Percentiles rank a stretch among this genome's conserved stretches.
phyloP scores from a whole-genome alignment of 257 asterid genomes.

The Solanum pinnatisectum region DNA sequence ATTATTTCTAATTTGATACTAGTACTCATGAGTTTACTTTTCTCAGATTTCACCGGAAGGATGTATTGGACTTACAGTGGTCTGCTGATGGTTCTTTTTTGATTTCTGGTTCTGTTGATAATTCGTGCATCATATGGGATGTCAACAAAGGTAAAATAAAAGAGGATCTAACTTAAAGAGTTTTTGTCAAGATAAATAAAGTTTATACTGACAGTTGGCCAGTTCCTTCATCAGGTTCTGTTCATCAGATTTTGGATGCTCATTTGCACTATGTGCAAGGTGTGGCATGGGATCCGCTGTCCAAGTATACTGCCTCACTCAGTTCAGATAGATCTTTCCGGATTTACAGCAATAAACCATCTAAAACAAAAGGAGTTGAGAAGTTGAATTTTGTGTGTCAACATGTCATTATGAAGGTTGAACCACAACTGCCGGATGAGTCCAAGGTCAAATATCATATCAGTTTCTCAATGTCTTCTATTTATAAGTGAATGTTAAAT shows the following conservation, averaged over 20 bases:
- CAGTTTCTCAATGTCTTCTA: background rate
- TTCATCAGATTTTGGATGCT: conserved; percentile 77
- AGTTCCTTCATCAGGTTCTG: conserved; percentile 49
- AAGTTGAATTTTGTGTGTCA: conserved; percentile 71
- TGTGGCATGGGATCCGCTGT: conserved; percentile 93
- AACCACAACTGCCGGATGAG: conserved; percentile 50
- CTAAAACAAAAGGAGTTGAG: conserved; percentile 72
- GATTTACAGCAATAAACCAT: conserved; percentile 61
- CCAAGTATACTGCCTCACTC: conserved; percentile 76
- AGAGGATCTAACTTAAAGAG: background rate
- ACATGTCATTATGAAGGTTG: conserved; percentile 72
- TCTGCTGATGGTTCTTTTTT: conserved; percentile 75
- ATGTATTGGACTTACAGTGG: conserved; percentile 91
- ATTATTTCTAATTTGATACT: background rate
- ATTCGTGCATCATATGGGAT: conserved; percentile 96
- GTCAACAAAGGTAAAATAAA: conserved; percentile 50
- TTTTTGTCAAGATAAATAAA: background rate
- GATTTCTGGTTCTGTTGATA: conserved; percentile 96
- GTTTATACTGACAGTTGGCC: background rate
- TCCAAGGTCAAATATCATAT: conserved; percentile 51
- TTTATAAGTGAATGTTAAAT: background rate
- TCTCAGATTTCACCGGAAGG: conserved; percentile 91
- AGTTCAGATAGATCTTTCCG: conserved; percentile 97
- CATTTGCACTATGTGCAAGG: conserved; percentile 98
- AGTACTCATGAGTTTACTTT: background rate